phyloP scores from a whole-genome alignment of 106 monocot species.

The Acanthochlamys bracteata region DNA sequence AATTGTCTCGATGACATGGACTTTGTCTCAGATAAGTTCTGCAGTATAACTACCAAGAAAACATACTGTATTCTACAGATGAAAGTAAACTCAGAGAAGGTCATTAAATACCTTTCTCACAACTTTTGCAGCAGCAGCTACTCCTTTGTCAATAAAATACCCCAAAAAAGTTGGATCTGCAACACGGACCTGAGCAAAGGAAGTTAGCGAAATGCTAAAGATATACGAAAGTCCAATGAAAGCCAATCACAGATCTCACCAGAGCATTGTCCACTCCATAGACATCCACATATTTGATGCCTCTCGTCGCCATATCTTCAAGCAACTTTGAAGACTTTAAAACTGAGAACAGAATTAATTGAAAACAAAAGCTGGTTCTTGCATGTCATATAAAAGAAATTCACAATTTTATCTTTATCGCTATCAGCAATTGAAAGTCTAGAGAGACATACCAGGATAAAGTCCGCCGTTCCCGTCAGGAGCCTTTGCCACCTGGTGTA shows the following conservation, averaged over 20 bases:
- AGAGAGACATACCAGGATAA: constrained; percentile 60
- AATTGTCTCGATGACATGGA: too few relatives aligned
- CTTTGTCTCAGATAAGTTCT: too few relatives aligned
- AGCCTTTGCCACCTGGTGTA: constrained; percentile 80
- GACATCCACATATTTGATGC: constrained; percentile 85
- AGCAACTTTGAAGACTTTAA: constrained; percentile 73
- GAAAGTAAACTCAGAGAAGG: background rate
- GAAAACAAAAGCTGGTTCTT: background rate
- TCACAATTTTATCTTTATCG: background rate
- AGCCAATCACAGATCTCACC: constrained; percentile 35
- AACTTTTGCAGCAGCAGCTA: constrained; percentile 88
- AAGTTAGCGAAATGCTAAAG: constrained; percentile 2
- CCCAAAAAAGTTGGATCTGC: constrained; percentile 96
- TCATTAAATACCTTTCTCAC: constrained; percentile 63
- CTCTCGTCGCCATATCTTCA: constrained; percentile 94
- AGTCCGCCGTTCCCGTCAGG: constrained; percentile 99
- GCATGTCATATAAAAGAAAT: background rate
- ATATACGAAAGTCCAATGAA: background rate
- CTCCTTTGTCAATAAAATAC: constrained; percentile 96
- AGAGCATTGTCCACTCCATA: constrained; percentile 99
- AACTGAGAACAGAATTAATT: constrained; percentile 39
- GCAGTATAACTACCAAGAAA: too few relatives aligned
- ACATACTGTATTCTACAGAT: too few relatives aligned
- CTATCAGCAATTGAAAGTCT: background rate
- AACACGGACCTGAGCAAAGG: constrained; percentile 74